Conservation (phyloP, 1,139 yeast species). For the Pichia sp. region DNA sequence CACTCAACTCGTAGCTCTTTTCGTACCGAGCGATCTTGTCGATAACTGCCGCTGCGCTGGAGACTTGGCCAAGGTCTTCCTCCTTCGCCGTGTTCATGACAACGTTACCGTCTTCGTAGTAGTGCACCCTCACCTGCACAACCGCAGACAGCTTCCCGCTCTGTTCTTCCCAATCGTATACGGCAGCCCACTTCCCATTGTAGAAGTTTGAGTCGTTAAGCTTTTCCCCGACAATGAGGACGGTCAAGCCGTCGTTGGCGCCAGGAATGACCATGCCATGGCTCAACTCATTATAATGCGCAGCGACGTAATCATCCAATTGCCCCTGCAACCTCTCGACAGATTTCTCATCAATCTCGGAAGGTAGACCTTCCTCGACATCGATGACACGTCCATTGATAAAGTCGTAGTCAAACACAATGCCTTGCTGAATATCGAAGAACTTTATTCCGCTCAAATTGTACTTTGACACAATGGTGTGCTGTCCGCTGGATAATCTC, state of each 20-base stretch:
- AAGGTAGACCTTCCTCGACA: slow-evolving; percentile 39
- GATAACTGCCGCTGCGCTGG: slow-evolving; percentile 36
- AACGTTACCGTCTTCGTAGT: slow-evolving; percentile 95
- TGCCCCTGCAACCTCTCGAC: slow-evolving; percentile 29
- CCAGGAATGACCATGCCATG: slow-evolving; percentile 43
- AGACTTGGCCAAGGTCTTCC: slow-evolving; percentile 5
- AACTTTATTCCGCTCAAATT: slow-evolving; percentile 45
- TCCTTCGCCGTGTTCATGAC: slow-evolving; percentile 56
- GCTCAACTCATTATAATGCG: slow-evolving; percentile 51
- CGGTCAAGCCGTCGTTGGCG: slow-evolving; percentile 22
- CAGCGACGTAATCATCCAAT: slow-evolving; percentile 41
- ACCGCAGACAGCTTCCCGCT: slow-evolving; percentile 45
- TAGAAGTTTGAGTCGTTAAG: slow-evolving; percentile 75
- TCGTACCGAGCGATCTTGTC: slow-evolving; percentile 57
- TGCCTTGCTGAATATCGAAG: slow-evolving; percentile 43
- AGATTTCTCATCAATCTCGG: slow-evolving; percentile 27
- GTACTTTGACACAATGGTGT: slow-evolving; percentile 39
- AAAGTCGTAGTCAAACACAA: slow-evolving; percentile 62
- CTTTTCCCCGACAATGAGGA: slow-evolving; percentile 65
- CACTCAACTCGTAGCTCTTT: slow-evolving; percentile 50
- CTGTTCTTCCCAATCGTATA: slow-evolving; percentile 43
- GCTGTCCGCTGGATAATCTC: slow-evolving; percentile 19
- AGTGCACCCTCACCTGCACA: slow-evolving; percentile 73
- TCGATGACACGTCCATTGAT: slow-evolving; percentile 44
- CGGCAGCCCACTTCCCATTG: slow-evolving; percentile 86